phyloP scores from a whole-genome alignment of 768 basidiomycete genomes.

The Rickenella mellea region DNA sequence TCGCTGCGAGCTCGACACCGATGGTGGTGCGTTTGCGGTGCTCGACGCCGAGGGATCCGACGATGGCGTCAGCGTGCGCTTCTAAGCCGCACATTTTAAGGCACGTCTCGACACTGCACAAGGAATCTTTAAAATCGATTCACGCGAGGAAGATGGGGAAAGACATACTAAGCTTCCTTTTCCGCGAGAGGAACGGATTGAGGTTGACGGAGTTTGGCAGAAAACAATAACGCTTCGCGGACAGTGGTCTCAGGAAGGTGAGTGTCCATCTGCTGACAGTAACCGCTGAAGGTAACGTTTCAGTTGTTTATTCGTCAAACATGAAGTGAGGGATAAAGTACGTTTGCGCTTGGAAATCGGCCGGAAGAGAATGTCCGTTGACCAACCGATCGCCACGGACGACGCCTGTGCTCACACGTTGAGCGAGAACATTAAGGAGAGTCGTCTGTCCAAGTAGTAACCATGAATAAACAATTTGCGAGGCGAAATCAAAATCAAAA shows the following conservation, averaged over 20 bases:
- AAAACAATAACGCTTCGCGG: conserved; percentile 27
- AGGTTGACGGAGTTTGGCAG: conserved; percentile 29
- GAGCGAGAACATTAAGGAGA: conserved; percentile 46
- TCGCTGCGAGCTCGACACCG: conserved; percentile 37
- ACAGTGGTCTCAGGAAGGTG: conserved; percentile 29
- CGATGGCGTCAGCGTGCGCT: conserved; percentile 34
- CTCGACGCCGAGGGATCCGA: conserved; percentile 22
- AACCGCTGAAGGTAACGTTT: conserved; percentile 12
- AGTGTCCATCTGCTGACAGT: conserved; percentile 29
- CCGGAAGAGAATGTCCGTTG: conserved; percentile 41
- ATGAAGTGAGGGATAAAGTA: conserved; percentile 9
- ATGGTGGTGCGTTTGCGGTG: conserved; percentile 34
- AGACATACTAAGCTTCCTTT: conserved; percentile 24
- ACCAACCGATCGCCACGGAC: conserved; percentile 44
- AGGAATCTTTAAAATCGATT: background rate
- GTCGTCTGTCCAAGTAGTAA: conserved; percentile 33
- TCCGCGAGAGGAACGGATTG: conserved; percentile 21
- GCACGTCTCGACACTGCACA: conserved; percentile 18
- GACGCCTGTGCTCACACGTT: conserved; percentile 37
- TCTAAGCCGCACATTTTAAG: conserved; percentile 34
- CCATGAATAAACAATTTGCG: background rate
- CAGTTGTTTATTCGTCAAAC: background rate
- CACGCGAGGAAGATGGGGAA: background rate
- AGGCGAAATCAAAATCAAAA: background rate
- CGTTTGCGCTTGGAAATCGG: conserved; percentile 58